phyloP scores from a whole-genome alignment of 208 protist species.

The Trypanosoma rangeli region DNA sequence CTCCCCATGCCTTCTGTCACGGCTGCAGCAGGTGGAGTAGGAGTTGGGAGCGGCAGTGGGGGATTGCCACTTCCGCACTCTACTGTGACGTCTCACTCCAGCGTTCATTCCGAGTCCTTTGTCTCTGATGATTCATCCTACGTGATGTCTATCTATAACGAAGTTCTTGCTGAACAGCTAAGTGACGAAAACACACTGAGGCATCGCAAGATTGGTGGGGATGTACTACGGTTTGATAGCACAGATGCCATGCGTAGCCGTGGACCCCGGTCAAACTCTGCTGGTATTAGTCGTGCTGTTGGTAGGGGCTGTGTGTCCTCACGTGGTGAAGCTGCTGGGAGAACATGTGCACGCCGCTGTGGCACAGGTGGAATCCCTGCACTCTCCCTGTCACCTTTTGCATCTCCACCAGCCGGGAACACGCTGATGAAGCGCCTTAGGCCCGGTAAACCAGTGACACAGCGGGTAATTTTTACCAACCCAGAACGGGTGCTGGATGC shows the following conservation, averaged over 20 bases:
- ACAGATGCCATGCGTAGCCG: background rate
- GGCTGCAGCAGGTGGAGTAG: background rate
- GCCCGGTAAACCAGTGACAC: constrained; percentile 6
- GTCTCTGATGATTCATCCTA: constrained; percentile 84
- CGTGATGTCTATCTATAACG: constrained; percentile 83
- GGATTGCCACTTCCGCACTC: constrained; percentile 15
- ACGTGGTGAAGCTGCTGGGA: constrained; percentile 3
- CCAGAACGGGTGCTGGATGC: constrained; percentile 80
- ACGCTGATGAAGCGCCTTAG: constrained; percentile 21
- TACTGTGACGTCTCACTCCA: constrained; percentile 39
- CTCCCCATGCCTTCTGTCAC: background rate
- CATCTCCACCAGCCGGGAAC: constrained; percentile 8
- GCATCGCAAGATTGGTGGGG: constrained; percentile 34
- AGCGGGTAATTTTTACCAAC: constrained; percentile 62
- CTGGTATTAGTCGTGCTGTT: background rate
- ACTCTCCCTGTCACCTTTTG: background rate
- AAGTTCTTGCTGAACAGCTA: constrained; percentile 78
- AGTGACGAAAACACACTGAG: constrained; percentile 26
- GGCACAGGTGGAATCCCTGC: background rate
- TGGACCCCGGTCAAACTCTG: background rate
- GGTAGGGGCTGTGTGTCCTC: constrained; percentile 10
- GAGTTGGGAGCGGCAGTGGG: background rate
- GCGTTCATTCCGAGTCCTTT: constrained; percentile 69
- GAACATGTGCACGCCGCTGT: background rate
- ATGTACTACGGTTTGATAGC: constrained; percentile 29